These are phyloP conservation scores for Nasturtium officinale DNA, from an alignment of 345 rosid species.

Conservation along the genomic window DNA sequence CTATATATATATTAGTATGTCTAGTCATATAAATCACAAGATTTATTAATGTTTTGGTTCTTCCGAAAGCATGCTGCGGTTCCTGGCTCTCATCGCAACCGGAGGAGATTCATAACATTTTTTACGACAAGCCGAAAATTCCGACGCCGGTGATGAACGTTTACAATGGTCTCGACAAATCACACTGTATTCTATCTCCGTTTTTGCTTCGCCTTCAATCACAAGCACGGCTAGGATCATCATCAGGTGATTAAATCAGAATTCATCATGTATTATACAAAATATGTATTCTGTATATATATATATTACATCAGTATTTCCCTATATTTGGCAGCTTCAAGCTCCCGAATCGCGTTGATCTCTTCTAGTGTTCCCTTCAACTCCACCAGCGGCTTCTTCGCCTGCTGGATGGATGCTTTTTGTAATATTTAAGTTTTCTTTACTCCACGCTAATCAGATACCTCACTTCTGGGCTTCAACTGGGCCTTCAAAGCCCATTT, in stretches of 20 bases:
- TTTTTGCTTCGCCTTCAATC: constrained; percentile 28
- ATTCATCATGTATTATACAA: no score
- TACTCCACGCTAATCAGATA: no score
- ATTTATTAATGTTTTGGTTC: neutral
- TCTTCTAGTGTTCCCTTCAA: no score
- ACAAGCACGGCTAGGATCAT: constrained; percentile 13
- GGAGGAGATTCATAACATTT: constrained; percentile 30
- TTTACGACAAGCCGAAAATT: constrained; percentile 22
- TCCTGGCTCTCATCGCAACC: neutral
- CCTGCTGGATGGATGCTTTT: no score
- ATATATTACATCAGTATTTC: no score
- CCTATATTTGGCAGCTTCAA: no score
- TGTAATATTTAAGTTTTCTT: no score
- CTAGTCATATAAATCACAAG: neutral
- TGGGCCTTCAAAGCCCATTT: no score
- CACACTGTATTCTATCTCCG: constrained; percentile 24
- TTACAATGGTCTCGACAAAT: constrained; percentile 22
- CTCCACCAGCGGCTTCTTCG: no score
- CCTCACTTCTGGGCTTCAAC: no score
- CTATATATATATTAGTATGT: neutral
- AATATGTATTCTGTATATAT: no score
- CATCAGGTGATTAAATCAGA: constrained; percentile 1
- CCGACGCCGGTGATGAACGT: constrained; percentile 12
- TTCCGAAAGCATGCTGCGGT: neutral
- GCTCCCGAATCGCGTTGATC: no score